These are phyloP conservation scores for Backusella luteola DNA, from an alignment of 192 early-diverging fungal species.

Conservation along the genomic window DNA sequence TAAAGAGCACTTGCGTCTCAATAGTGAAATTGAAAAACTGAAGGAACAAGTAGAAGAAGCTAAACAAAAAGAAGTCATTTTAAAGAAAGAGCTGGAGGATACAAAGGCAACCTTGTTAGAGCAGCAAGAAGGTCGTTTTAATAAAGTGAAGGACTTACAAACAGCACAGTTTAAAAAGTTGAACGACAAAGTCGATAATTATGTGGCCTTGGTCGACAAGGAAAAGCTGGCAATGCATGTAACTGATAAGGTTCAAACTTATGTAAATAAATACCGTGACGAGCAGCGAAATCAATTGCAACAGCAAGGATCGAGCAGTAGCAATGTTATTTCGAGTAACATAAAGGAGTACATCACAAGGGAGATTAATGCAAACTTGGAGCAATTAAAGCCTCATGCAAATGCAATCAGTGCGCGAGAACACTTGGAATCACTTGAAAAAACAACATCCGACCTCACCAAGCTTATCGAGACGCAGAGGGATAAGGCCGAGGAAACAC, in stretches of 20 bases:
- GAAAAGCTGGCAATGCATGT: neutral
- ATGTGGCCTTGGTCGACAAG: neutral
- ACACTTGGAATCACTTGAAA: neutral
- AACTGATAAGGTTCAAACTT: neutral
- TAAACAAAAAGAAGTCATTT: neutral
- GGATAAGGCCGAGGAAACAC: neutral
- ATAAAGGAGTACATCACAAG: neutral
- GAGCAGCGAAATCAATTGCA: neutral
- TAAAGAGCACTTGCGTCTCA: neutral
- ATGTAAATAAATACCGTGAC: neutral
- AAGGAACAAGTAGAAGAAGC: neutral
- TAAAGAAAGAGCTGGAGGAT: neutral
- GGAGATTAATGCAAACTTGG: neutral
- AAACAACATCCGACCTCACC: neutral
- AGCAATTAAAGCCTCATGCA: neutral
- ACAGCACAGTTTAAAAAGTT: neutral
- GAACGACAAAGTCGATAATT: neutral
- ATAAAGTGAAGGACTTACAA: neutral
- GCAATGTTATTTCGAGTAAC: neutral
- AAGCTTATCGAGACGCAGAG: neutral
- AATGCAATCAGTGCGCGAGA: neutral
- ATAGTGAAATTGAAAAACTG: neutral
- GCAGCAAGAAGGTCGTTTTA: neutral
- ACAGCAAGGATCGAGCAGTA: neutral
- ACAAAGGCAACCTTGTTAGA: neutral